Evolutionary conservation across 768 basidiomycete genomes (phyloP).

Genomic region (Lentinula sp.): DNA sequence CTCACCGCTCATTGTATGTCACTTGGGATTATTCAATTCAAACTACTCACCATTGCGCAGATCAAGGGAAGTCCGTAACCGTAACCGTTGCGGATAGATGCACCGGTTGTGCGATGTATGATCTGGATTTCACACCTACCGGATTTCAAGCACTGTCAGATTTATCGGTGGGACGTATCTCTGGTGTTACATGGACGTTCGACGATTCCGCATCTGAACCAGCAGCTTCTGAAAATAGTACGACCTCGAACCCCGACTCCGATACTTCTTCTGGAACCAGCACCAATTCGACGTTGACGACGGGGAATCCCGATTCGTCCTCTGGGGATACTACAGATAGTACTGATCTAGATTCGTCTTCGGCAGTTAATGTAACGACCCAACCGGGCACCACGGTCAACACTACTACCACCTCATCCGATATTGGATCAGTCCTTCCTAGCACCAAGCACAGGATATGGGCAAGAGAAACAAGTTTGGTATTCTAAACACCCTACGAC

Average conservation of each 20-base stretch:
- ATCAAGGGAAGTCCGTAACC: slow-evolving; percentile 23
- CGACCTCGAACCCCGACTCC: not conserved
- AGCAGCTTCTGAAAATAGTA: not conserved
- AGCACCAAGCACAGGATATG: not conserved
- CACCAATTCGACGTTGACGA: not conserved
- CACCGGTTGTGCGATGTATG: slow-evolving; percentile 25
- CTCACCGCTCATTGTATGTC: slow-evolving; percentile 31
- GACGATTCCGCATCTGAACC: not conserved
- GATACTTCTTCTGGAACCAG: not conserved
- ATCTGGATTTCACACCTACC: slow-evolving; percentile 34
- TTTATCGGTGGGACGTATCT: slow-evolving; percentile 28
- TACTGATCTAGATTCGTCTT: not conserved
- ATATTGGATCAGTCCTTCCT: not conserved
- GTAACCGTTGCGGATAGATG: slow-evolving; percentile 42
- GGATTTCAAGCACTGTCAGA: slow-evolving; percentile 30
- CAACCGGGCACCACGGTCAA: not conserved
- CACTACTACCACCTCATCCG: not conserved
- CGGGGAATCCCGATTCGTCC: not conserved
- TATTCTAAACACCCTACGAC: not conserved
- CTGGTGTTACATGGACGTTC: slow-evolving; percentile 26
- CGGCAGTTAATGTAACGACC: too few relatives aligned
- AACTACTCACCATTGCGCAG: slow-evolving; percentile 18
- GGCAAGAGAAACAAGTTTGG: not conserved
- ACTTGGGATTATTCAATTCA: not conserved
- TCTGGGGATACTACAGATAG: not conserved